Percentiles rank a stretch among this genome's conserved stretches.
These are phyloP conservation scores for Phytophthora colocasiae DNA, from an alignment of 352 stramenopile species.

Conservation along the genomic window DNA sequence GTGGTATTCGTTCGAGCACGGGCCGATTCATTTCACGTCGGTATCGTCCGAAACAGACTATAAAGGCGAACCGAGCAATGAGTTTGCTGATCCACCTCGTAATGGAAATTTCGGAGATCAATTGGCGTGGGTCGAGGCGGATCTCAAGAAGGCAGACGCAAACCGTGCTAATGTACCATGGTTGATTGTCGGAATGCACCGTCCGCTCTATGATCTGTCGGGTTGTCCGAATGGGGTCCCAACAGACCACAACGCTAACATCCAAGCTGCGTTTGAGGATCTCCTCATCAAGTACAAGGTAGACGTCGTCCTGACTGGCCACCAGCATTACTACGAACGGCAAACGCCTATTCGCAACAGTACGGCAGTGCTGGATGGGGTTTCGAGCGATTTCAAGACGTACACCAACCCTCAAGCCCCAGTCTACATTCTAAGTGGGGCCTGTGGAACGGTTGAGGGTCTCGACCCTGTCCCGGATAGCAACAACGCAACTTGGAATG, in stretches of 20 bases:
- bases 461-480: slow-evolving; percentile 25
- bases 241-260: slow-evolving; percentile 39
- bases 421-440: slow-evolving; percentile 48
- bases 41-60: slow-evolving; percentile 86
- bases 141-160: slow-evolving; percentile 52
- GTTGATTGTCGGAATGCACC: slow-evolving; percentile 64
- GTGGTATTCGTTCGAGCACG: slow-evolving; percentile 91
- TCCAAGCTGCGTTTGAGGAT: slow-evolving; percentile 56
- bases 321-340: slow-evolving; percentile 51
- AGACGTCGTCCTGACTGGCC: slow-evolving; percentile 46
- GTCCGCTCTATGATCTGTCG: slow-evolving; percentile 43
- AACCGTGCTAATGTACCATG: slow-evolving; percentile 57
- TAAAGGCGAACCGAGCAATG: slow-evolving; percentile 44
- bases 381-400: slow-evolving; percentile 38
- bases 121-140: slow-evolving; percentile 56
- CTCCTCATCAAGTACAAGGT: slow-evolving; percentile 58
- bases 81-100: slow-evolving; percentile 37
- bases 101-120: slow-evolving; percentile 64
- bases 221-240: slow-evolving; percentile 26
- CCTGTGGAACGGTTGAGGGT: slow-evolving; percentile 39
- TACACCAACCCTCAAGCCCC: slow-evolving; percentile 46
- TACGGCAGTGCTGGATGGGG: slow-evolving; percentile 26
- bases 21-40: slow-evolving; percentile 78
- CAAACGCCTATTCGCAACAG: slow-evolving; percentile 36
- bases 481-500: slow-evolving; percentile 41